phyloP scores from a whole-genome alignment of 1,139 yeast species.

The Taphrina pruni region DNA sequence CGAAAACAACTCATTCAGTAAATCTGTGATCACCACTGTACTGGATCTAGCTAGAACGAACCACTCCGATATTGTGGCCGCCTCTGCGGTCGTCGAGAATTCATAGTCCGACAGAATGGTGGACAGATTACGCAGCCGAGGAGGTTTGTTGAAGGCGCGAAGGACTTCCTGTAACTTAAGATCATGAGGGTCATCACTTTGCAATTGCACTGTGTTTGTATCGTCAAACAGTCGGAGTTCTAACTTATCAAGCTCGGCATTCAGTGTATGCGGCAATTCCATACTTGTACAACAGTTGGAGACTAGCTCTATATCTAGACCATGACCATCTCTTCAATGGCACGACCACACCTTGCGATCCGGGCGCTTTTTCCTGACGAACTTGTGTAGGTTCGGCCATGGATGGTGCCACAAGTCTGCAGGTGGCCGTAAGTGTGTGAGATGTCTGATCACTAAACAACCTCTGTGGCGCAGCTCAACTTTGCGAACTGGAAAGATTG shows the following conservation, averaged over 20 bases:
- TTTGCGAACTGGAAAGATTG: no score
- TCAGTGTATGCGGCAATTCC: constrained; percentile 14
- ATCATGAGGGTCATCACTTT: constrained; percentile 19
- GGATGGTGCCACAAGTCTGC: no score
- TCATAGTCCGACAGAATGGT: constrained; percentile 18
- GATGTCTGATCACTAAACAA: no score
- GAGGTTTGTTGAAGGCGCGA: constrained; percentile 28
- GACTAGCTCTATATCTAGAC: no score
- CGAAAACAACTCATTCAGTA: constrained; percentile 48
- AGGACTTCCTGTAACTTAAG: constrained; percentile 21
- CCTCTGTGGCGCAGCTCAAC: no score
- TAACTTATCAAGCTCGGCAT: constrained; percentile 7
- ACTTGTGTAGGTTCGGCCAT: no score
- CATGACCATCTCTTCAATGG: no score
- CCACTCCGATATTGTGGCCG: constrained; percentile 44
- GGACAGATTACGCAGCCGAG: constrained; percentile 20
- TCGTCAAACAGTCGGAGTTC: constrained; percentile 12
- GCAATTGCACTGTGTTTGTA: background rate
- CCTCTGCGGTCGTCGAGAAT: constrained; percentile 17
- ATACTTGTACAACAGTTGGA: background rate
- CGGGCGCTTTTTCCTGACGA: no score
- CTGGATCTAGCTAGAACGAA: constrained; percentile 46
- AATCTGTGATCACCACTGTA: constrained; percentile 45
- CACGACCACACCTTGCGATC: no score
- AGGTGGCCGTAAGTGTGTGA: no score